These are phyloP conservation scores for Primulina tabacum DNA, from an alignment of 257 asterid genomes.

Conservation along the genomic window DNA sequence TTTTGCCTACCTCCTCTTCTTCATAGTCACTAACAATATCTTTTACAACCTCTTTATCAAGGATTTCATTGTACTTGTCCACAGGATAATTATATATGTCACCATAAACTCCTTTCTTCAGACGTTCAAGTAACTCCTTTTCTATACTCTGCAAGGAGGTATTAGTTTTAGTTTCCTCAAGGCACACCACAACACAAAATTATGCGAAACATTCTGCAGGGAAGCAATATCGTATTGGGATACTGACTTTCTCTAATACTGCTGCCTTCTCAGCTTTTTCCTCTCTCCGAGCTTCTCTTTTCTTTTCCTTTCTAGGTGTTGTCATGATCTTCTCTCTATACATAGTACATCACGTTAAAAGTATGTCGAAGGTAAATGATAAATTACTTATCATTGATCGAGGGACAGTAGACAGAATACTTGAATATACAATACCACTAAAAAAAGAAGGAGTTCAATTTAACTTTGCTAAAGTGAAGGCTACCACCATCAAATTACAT, in stretches of 20 bases:
- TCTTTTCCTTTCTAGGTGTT: conserved; percentile 67
- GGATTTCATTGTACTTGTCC: conserved; percentile 51
- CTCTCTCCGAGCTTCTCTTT: conserved; percentile 83
- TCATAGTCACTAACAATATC: conserved; percentile 46
- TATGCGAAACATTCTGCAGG: background rate
- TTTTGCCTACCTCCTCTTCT: conserved; percentile 54
- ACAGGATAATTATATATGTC: conserved; percentile 69
- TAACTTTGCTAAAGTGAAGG: background rate
- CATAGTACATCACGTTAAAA: conserved; percentile 22
- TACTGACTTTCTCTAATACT: conserved; percentile 57
- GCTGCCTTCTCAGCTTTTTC: conserved; percentile 94
- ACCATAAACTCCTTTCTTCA: conserved; percentile 59
- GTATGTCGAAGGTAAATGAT: conserved; percentile 7
- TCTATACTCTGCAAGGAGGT: conserved; percentile 63
- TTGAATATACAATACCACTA: background rate
- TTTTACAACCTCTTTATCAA: conserved; percentile 45
- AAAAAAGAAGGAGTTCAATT: background rate
- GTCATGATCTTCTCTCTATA: conserved; percentile 90
- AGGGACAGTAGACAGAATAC: background rate
- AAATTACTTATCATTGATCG: background rate
- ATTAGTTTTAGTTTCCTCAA: conserved; percentile 20
- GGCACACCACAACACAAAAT: background rate
- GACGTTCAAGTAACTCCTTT: conserved; percentile 82
- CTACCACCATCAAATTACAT: too few species aligned
- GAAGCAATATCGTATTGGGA: conserved; percentile 1